phyloP scores from a whole-genome alignment of 1,139 yeast species.

The Pichia sp. region DNA sequence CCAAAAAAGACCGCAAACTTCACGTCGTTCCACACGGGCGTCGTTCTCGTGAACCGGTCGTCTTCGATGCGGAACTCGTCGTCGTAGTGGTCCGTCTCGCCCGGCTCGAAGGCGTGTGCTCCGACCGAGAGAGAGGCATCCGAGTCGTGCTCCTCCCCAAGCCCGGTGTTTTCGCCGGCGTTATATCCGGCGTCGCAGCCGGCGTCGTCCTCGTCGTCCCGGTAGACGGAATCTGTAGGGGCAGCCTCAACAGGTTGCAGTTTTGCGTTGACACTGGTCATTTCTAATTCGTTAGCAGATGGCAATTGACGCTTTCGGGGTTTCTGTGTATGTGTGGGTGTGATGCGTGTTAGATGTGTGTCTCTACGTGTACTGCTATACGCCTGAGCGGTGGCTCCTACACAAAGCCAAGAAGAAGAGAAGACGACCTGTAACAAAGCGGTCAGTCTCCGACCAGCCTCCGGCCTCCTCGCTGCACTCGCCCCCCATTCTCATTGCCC shows the following conservation, averaged over 20 bases:
- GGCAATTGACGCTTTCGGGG: neutral
- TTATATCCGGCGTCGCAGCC: neutral
- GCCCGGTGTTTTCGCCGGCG: neutral
- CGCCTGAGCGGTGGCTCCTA: too few relatives aligned
- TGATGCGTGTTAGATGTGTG: neutral
- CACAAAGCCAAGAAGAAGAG: too few relatives aligned
- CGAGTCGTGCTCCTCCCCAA: neutral
- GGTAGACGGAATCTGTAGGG: neutral
- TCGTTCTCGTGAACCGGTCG: constrained; percentile 59
- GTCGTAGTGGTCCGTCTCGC: constrained; percentile 1
- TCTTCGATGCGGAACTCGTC: constrained; percentile 31
- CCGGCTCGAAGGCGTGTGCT: constrained; percentile 20
- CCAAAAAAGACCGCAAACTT: constrained; percentile 66
- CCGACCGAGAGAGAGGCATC: neutral
- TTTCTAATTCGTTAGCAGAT: neutral
- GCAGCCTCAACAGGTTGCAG: neutral
- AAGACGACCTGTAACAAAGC: too few relatives aligned
- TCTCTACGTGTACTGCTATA: too few relatives aligned
- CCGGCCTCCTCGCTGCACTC: too few relatives aligned
- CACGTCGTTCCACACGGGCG: constrained; percentile 70
- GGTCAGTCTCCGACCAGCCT: too few relatives aligned
- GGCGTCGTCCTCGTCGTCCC: neutral
- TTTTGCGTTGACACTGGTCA: neutral
- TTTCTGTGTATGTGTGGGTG: neutral
- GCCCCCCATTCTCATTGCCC: too few relatives aligned